phyloP scores from a whole-genome alignment of 208 protist species.

The Strigomonas oncopelti region DNA sequence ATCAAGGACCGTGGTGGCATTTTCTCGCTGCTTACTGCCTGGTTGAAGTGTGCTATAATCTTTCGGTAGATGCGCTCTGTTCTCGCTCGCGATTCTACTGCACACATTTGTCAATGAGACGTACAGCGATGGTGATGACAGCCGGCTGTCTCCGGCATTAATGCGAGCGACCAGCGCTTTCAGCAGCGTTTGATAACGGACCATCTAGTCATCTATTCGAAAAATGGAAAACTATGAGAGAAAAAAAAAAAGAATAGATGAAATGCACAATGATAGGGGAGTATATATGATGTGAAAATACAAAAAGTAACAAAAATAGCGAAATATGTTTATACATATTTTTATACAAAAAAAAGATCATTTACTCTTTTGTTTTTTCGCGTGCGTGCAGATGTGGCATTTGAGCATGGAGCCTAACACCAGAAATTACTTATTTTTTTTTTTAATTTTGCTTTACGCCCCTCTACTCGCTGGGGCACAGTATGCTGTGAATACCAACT shows the following conservation, averaged over 20 bases:
- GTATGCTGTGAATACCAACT: slow-evolving; percentile 9
- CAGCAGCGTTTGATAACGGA: background rate
- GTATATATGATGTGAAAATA: background rate
- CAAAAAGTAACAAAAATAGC: background rate
- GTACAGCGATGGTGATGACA: background rate
- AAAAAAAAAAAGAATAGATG: background rate
- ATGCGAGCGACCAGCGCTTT: background rate
- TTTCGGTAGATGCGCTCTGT: background rate
- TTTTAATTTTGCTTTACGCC: background rate
- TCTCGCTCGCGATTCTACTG: background rate
- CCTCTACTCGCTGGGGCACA: background rate
- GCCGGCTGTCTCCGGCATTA: background rate
- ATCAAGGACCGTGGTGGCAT: background rate
- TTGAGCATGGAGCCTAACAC: no score
- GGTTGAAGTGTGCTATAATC: background rate
- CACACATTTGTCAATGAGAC: background rate
- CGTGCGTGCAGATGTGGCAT: no score
- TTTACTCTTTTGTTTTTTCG: no score
- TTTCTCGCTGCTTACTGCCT: background rate
- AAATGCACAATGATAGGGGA: background rate
- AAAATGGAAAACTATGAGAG: background rate
- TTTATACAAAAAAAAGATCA: no score
- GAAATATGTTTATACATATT: no score
- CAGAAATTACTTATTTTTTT: background rate
- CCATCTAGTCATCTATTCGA: background rate